A percentile compares a stretch with the other conserved stretches of the same genome.
Conservation (phyloP, 2,329 filamentous ascomycete genomes). For the Pseudocercospora crystallina region DNA sequence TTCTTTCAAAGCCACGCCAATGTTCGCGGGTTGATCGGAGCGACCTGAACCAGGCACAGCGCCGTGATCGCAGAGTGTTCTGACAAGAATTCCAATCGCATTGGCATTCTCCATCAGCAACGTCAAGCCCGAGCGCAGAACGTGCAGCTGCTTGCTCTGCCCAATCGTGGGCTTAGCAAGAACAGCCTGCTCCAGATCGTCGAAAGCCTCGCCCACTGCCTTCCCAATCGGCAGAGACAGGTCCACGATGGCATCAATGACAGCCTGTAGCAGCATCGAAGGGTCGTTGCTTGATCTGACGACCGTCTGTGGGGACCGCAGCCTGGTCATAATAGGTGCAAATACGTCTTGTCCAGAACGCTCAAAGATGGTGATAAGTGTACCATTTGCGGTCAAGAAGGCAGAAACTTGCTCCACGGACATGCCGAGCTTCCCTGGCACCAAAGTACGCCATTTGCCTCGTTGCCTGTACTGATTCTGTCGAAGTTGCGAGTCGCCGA, state of each 20-base stretch:
- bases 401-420: conserved; percentile 88
- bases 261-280: conserved; percentile 82
- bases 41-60: conserved; percentile 37
- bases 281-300: conserved; percentile 80
- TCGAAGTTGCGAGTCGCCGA: no score
- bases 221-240: conserved; percentile 79
- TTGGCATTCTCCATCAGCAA: conserved; percentile 79
- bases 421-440: conserved; percentile 40
- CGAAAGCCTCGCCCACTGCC: conserved; percentile 84
- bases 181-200: conserved; percentile 82
- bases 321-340: conserved; percentile 72
- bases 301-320: conserved; percentile 75
- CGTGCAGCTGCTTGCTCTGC: conserved; percentile 69
- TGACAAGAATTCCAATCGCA: conserved; percentile 78
- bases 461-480: conserved; percentile 6
- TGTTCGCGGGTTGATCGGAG: conserved; percentile 4
- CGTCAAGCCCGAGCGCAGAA: conserved; percentile 75
- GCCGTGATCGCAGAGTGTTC: conserved; percentile 79
- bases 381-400: conserved; percentile 83
- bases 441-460: conserved; percentile 16
- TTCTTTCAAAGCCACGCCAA: neutral
- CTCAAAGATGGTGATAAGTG: conserved; percentile 90
- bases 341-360: conserved; percentile 81
- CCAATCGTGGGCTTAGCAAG: conserved; percentile 75
- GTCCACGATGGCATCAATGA: conserved; percentile 89